Base-by-base conservation (phyloP, 2,329 filamentous ascomycete species). In the Colletotrichum lupini region DNA sequence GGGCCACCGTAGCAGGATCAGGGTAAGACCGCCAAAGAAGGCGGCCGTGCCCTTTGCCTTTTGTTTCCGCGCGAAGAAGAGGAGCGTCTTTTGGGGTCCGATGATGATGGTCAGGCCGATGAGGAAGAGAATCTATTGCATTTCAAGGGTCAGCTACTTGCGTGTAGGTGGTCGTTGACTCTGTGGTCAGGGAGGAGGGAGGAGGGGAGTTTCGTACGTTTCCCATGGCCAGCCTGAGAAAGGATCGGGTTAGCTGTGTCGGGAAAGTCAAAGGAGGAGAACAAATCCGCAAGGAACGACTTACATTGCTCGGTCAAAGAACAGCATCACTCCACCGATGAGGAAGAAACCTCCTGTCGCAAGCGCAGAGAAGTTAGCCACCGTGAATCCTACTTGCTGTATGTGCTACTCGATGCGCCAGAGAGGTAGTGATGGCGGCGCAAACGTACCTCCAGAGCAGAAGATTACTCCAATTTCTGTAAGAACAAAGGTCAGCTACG, bases 51-150 rank as follows among this genome's bases (percentile, higher is more conserved):
- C 97, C 81, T 95, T 95, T 79, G 94, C 90, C 84, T 99, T 99
- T 81, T 98, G 95, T 78, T 92, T 92, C 74, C 97, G 93, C 64
- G 95, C 94, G 87, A 99, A 99, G 91, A 99, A 99, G 81, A 93
- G 87, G 76, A 96, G 87, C 0, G 97, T 98, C 82, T 98, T 98
- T 82, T 93, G 90, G 28, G 94, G 90, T 56, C 97, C 97, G 85
- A 99, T 98, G 79, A 98, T 97, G 73, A 98, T 93, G 35, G 95
- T 97, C 30, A 99, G 91, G 82, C 97, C 97, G 85, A 98, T 94
- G 67, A 99, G 91, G 88, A 99, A 98, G 82, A 99, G 95, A 83
- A 99, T 97, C 95, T 97, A 79, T 74, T 59, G 72, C 70, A 55
- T 62, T 66, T 46, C 61, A 35, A 46, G 52, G 49, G 63, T 57